Conservation (phyloP, 179 eudicot genomes). For the Beta lomatogona region DNA sequence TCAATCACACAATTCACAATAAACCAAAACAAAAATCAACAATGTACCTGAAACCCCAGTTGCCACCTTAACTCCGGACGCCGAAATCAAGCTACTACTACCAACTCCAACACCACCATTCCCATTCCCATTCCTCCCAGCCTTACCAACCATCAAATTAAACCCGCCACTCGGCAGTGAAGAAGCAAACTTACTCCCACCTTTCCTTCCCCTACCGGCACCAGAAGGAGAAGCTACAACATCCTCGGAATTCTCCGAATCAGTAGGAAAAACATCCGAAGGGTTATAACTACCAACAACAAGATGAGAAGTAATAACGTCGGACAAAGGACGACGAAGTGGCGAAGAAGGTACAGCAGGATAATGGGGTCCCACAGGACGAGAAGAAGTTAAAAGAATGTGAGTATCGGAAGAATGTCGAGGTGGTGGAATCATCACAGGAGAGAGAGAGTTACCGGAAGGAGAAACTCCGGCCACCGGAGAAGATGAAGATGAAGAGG, state of each 20-base stretch:
- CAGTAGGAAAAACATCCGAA: constrained; percentile 47
- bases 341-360: constrained; percentile 39
- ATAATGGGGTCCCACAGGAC: constrained; percentile 25
- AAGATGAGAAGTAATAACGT: constrained; percentile 28
- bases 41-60: constrained; percentile 36
- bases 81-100: constrained; percentile 48
- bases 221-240: constrained; percentile 34
- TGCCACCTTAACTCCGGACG: constrained; percentile 41
- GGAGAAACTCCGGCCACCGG: constrained; percentile 46
- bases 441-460: constrained; percentile 66
- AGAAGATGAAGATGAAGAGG: constrained; percentile 42
- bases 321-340: constrained; percentile 37
- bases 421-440: constrained; percentile 95
- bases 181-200: constrained; percentile 18
- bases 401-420: constrained; percentile 61
- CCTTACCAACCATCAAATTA: constrained; percentile 21
- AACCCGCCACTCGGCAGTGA: constrained; percentile 26
- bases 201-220: constrained; percentile 35
- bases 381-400: constrained; percentile 27
- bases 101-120: neutral
- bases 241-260: constrained; percentile 51
- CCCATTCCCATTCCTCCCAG: constrained; percentile 22
- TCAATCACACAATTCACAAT: neutral
- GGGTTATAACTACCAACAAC: constrained; percentile 76
- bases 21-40: neutral